Evolutionary conservation across 2,329 filamentous ascomycete species (phyloP), one percentile per base, ranked within the genome.

Genomic region (Neurospora crassa): DNA sequence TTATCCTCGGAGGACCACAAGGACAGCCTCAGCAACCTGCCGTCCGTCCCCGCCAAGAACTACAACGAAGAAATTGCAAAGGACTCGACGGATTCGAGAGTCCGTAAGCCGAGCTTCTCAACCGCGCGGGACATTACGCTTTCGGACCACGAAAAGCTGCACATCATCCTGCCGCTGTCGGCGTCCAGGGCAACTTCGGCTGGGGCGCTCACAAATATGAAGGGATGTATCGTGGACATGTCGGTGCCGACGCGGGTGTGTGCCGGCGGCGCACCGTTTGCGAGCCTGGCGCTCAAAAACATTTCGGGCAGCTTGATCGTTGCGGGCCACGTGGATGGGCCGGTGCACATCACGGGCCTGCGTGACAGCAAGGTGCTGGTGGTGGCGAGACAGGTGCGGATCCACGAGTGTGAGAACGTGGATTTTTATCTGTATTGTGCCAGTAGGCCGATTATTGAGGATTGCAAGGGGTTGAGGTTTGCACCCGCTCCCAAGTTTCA

Each of bases 361-460:
- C 83, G 85, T 69, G 84, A 93, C 76, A 92, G 90, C 74, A 87
- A 93, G n/a, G 80, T 97, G 16, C 89, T 97, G 0, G 89, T 97
- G 2, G 86, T 88, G 7, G 92, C 92, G 69, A 87, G 91, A n/a
- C 96, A 99, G 80, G 93, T 97, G 77, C 88, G 96, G 29, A 95
- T 99, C 83, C 96, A 99, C 79, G 91, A 95, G 75, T 96, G 93
- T 78, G 85, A 83, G 67, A 87, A 94, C 73, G 91, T 96, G 43
- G 89, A 93, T 75, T 86, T 99, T 12, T 98, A 98, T 79, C 84
- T 99, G 72, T 87, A 91, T 74, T 94, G 92, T 78, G 84, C 85
- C 1, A 96, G 92, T 76, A 89, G 94, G 73, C 96, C 96, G 0
- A 97, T 99, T 76, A 97, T 99, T 74, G 96, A 99, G 80, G 91